phyloP scores from a whole-genome alignment of 371 early-diverging fungal genomes.

The Mortierella sp. region DNA sequence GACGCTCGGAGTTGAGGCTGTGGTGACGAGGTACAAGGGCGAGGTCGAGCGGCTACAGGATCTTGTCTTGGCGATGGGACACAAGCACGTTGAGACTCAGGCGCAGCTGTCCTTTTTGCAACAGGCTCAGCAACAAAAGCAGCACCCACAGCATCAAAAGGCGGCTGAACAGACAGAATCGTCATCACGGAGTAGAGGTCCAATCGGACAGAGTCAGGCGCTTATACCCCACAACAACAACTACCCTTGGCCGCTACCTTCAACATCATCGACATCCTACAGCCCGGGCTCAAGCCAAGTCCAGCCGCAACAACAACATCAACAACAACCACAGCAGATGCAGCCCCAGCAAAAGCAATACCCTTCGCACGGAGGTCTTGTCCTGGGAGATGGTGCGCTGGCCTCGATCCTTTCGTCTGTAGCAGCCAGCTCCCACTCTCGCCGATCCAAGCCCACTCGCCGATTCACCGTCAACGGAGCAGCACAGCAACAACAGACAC shows the following conservation, averaged over 20 bases:
- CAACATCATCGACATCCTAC: constrained; percentile 10
- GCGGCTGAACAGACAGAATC: neutral
- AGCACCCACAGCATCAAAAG: constrained; percentile 6
- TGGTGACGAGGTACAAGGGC: constrained; percentile 27
- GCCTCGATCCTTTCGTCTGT: constrained; percentile 30
- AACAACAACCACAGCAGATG: neutral
- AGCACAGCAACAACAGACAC: constrained; percentile 8
- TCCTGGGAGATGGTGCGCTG: constrained; percentile 23
- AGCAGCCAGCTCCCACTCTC: constrained; percentile 17
- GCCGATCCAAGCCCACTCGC: constrained; percentile 29
- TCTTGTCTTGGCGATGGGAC: constrained; percentile 36
- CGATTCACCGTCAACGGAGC: constrained; percentile 37
- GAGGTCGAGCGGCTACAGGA: constrained; percentile 43
- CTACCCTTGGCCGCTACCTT: too few relatives aligned
- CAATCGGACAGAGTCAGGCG: neutral
- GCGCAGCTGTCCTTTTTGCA: constrained; percentile 24
- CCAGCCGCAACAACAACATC: neutral
- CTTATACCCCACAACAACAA: neutral
- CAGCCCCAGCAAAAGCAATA: constrained; percentile 3
- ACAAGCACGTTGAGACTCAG: constrained; percentile 37
- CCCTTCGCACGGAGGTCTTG: constrained; percentile 1
- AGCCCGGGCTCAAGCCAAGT: neutral
- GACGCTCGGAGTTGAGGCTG: constrained; percentile 26
- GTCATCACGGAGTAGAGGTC: neutral
- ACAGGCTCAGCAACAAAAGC: constrained; percentile 10